phyloP scores from a whole-genome alignment of 257 asterid genomes.

The Capsicum pubescens region DNA sequence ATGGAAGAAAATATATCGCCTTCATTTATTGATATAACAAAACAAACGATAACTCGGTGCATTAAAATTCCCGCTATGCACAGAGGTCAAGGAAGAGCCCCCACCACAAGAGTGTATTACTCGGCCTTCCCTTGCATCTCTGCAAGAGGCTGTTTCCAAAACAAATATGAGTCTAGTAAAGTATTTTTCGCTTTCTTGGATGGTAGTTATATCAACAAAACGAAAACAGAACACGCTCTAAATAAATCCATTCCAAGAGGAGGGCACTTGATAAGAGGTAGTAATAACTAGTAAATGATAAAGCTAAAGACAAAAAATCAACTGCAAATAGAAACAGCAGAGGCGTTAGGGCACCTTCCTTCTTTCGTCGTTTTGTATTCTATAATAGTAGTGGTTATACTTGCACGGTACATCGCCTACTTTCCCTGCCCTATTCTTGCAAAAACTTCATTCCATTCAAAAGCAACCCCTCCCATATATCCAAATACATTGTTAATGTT shows the following conservation, averaged over 20 bases:
- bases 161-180: background rate
- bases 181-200: background rate
- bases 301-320: background rate
- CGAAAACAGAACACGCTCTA: no score
- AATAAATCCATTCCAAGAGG: no score
- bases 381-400: background rate
- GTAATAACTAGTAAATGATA: background rate
- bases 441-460: background rate
- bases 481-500: no score
- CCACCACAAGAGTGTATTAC: no score
- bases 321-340: background rate
- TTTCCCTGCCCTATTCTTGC: background rate
- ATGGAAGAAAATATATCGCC: no score
- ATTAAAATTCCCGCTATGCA: no score
- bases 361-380: constrained; percentile 5
- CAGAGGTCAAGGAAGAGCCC: no score
- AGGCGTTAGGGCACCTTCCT: constrained; percentile 19
- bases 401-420: constrained; percentile 20
- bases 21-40: no score
- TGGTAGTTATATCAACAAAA: background rate
- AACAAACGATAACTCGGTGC: no score
- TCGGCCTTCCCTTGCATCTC: no score
- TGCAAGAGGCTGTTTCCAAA: no score
- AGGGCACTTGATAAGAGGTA: background rate
- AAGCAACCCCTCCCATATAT: background rate